Conservation (phyloP, 2,329 filamentous ascomycete species). For the Lachnellula suecica region DNA sequence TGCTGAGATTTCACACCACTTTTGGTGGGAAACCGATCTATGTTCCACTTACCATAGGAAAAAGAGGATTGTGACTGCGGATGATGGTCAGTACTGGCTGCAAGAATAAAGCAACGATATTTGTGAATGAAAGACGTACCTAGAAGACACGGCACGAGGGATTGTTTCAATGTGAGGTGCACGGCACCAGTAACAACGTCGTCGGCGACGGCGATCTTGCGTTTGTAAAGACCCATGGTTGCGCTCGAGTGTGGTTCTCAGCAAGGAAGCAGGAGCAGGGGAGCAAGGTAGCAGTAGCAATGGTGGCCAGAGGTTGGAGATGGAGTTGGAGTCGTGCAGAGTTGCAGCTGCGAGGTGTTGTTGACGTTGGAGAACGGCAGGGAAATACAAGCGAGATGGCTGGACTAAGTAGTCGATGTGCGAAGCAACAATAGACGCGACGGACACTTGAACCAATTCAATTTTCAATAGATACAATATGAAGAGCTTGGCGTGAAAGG, state of each 20-base stretch:
- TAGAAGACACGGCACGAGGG: constrained; percentile 31
- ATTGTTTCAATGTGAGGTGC: constrained; percentile 35
- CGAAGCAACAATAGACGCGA: too few species aligned
- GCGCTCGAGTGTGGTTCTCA: not conserved
- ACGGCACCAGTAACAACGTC: constrained; percentile 34
- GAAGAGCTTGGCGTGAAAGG: too few species aligned
- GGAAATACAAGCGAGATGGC: too few species aligned
- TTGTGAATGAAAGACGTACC: constrained; percentile 6
- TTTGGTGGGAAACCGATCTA: not conserved
- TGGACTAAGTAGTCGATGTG: too few species aligned
- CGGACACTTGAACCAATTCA: too few species aligned
- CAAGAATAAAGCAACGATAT: not conserved
- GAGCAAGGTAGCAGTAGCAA: not conserved
- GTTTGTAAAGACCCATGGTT: constrained; percentile 32
- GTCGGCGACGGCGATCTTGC: constrained; percentile 35
- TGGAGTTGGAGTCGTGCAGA: too few species aligned
- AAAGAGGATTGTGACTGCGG: constrained; percentile 46
- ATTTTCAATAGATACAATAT: too few species aligned
- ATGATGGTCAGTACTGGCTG: constrained; percentile 2
- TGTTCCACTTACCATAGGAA: constrained; percentile 43
- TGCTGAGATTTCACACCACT: not conserved
- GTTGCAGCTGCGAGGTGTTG: too few species aligned
- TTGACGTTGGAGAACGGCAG: too few species aligned
- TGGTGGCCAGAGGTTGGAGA: not conserved
- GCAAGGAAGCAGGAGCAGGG: not conserved